Conservation (phyloP, 306 rosid genomes). For the Clitoria ternatea region DNA sequence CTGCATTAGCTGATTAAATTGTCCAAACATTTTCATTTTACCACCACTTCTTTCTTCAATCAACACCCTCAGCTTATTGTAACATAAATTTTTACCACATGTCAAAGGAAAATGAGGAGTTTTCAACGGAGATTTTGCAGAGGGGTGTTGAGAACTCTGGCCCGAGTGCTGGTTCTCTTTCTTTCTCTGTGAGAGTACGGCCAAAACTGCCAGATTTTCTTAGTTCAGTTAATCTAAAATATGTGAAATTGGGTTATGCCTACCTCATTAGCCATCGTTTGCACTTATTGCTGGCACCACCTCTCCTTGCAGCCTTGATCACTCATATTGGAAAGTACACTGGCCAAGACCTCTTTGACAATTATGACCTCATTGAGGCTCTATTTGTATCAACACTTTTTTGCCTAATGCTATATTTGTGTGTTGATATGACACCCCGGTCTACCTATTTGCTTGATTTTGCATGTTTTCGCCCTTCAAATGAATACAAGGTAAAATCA, state of each 20-base stretch:
- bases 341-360: slow-evolving; percentile 12
- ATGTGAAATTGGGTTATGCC: slow-evolving; percentile 47
- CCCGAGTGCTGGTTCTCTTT: slow-evolving; percentile 32
- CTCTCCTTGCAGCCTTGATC: slow-evolving; percentile 24
- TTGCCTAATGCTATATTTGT: slow-evolving; percentile 23
- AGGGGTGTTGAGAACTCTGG: slow-evolving; percentile 24
- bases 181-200: slow-evolving; percentile 37
- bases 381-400: slow-evolving; percentile 19
- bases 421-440: slow-evolving; percentile 30
- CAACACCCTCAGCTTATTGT: neutral
- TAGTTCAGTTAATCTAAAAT: slow-evolving; percentile 42
- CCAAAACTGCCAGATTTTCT: slow-evolving; percentile 47
- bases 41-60: neutral
- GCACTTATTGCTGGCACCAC: slow-evolving; percentile 28
- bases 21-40: neutral
- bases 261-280: slow-evolving; percentile 35
- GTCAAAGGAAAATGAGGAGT: slow-evolving; percentile 40
- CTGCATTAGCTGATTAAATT: neutral
- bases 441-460: slow-evolving; percentile 61
- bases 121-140: slow-evolving; percentile 40
- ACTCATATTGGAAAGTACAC: slow-evolving; percentile 23
- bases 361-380: slow-evolving; percentile 26
- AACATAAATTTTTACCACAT: neutral
- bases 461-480: slow-evolving; percentile 62
- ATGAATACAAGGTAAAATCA: slow-evolving; percentile 50